phyloP scores from a whole-genome alignment of 1,139 yeast species.

The Hemisphaericaspora xylanilytica region DNA sequence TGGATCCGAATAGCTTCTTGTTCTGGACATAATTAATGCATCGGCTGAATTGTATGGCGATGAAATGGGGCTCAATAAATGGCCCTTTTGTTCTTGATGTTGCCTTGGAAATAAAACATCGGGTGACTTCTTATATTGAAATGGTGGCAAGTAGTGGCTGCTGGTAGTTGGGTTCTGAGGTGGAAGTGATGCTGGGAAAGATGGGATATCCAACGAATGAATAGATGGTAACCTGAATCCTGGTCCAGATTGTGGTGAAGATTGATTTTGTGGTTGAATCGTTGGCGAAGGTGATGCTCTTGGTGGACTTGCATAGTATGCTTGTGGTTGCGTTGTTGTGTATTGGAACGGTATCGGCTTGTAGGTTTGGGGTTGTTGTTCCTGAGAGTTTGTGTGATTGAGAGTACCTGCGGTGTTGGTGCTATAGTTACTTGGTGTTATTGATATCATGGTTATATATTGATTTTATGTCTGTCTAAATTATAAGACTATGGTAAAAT shows the following conservation, averaged over 20 bases:
- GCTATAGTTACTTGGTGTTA: neutral
- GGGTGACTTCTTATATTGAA: constrained; percentile 9
- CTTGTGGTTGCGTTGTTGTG: constrained; percentile 1
- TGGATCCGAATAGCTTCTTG: constrained; percentile 13
- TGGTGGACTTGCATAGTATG: neutral
- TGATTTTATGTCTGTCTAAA: neutral
- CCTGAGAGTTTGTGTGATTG: too few species aligned
- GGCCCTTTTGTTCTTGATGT: constrained; percentile 5
- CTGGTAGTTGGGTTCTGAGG: neutral
- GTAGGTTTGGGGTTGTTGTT: constrained; percentile 1
- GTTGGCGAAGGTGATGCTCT: constrained; percentile 6
- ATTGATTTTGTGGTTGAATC: constrained; percentile 5
- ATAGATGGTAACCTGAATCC: constrained; percentile 17
- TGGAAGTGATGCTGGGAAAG: constrained; percentile 10
- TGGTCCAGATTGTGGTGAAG: constrained; percentile 7
- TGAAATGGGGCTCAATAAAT: constrained; percentile 11
- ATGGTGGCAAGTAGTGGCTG: constrained; percentile 6
- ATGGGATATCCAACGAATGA: constrained; percentile 16
- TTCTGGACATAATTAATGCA: constrained; percentile 5
- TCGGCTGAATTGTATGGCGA: constrained; percentile 10
- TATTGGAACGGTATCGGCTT: neutral
- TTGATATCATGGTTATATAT: neutral
- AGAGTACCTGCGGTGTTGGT: neutral
- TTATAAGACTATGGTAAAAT: too few species aligned
- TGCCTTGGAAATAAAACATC: constrained; percentile 12